These are phyloP conservation scores for Abortiporus biennis DNA, from an alignment of 1,284 basidiomycete species.

Conservation along the genomic window DNA sequence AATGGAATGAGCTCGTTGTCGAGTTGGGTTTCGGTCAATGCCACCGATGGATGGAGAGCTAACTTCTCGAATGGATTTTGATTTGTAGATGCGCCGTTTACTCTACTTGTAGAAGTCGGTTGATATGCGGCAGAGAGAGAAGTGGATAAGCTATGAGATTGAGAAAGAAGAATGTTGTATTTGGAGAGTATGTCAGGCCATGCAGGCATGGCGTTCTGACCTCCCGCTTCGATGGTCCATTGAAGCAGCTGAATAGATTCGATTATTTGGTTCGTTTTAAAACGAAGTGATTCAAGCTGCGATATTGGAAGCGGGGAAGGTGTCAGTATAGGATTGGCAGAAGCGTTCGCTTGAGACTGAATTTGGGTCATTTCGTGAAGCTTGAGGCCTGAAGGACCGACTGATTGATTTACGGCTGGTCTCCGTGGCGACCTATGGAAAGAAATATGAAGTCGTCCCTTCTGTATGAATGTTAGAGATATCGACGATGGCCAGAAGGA, in stretches of 20 bases:
- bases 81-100: slow-evolving; percentile 14
- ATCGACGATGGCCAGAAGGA: too few species aligned
- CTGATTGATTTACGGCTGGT: too few species aligned
- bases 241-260: slow-evolving; percentile 65
- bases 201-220: slow-evolving; percentile 51
- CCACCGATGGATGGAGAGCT: slow-evolving; percentile 53
- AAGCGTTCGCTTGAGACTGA: neutral
- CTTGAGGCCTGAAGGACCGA: neutral
- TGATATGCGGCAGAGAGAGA: slow-evolving; percentile 41
- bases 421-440: too few species aligned
- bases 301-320: slow-evolving; percentile 26
- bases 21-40: slow-evolving; percentile 56
- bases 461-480: too few species aligned
- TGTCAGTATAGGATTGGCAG: slow-evolving; percentile 4
- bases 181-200: slow-evolving; percentile 82
- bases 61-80: slow-evolving; percentile 54
- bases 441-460: too few species aligned
- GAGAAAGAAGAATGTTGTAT: slow-evolving; percentile 75
- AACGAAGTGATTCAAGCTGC: slow-evolving; percentile 68
- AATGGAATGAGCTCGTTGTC: slow-evolving; percentile 68
- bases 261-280: slow-evolving; percentile 69
- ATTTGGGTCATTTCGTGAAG: neutral
- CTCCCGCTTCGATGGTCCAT: slow-evolving; percentile 52
- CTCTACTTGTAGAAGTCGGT: slow-evolving; percentile 12
- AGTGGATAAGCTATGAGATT: slow-evolving; percentile 67